A percentile compares a stretch with the other conserved stretches of the same genome.
phyloP scores from a whole-genome alignment of 495 filamentous ascomycete species.

The Aspergillus nanangensis region DNA sequence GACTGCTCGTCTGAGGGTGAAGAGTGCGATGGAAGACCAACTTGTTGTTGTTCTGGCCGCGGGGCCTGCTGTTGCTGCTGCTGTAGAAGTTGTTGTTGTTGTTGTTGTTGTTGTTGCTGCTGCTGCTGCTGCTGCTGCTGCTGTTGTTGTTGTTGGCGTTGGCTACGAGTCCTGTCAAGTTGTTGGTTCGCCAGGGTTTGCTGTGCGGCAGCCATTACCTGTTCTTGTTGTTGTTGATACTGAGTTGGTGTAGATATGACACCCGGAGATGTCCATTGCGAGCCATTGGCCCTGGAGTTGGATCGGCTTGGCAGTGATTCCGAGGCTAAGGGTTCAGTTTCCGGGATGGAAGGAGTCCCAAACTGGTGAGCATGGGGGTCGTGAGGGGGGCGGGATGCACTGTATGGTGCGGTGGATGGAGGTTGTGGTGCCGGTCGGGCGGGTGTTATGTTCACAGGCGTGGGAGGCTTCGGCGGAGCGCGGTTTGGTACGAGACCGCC shows the following conservation, averaged over 20 bases:
- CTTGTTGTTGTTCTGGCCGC: slow-evolving; percentile 22
- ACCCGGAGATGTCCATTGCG: slow-evolving; percentile 23
- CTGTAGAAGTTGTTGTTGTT: too few species aligned
- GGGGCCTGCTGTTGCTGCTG: too few species aligned
- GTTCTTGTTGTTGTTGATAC: slow-evolving; percentile 84
- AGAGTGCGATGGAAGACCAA: slow-evolving; percentile 16
- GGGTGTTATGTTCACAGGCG: slow-evolving; percentile 24
- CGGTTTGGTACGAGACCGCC: slow-evolving; percentile 39
- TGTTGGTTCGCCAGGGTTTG: slow-evolving; percentile 56
- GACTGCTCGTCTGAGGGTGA: slow-evolving; percentile 22
- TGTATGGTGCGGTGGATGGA: slow-evolving; percentile 32
- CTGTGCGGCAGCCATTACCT: slow-evolving; percentile 69
- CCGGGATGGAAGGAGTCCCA: slow-evolving; percentile 33
- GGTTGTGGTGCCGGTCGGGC: slow-evolving; percentile 48
- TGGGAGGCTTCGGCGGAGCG: slow-evolving; percentile 41
- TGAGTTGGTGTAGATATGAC: slow-evolving; percentile 40
- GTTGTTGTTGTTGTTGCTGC: slow-evolving; percentile 25
- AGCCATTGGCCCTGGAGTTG: slow-evolving; percentile 36
- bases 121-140: slow-evolving; percentile 54
- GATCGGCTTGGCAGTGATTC: slow-evolving; percentile 38
- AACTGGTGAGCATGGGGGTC: slow-evolving; percentile 23
- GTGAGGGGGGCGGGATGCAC: slow-evolving; percentile 15
- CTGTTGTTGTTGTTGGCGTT: slow-evolving; percentile 46
- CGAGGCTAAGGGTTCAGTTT: slow-evolving; percentile 55
- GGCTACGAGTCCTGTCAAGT: slow-evolving; percentile 63